Evolutionary conservation across 2,329 filamentous ascomycete genomes (phyloP), one percentile per base, ranked within the genome.

Genomic region (Thelonectria blattea): DNA sequence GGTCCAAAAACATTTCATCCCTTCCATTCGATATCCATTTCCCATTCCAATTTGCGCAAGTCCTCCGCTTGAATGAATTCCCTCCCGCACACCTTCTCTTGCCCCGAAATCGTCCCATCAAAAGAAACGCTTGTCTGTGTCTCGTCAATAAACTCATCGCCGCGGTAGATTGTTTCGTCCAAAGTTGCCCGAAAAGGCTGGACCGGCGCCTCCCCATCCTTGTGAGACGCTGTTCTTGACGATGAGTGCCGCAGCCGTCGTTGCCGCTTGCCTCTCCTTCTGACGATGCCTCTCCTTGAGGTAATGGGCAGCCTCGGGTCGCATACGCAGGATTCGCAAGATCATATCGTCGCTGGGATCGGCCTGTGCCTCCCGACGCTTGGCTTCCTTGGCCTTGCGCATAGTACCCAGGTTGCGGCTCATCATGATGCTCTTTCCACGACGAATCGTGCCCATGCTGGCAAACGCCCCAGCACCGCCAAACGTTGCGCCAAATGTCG

Each of bases 341-440:
- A 99, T 98, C 91, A 98, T 98, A 74, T 99, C 95, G 75, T 99
- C 95, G 74, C 90, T 97, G 2, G 95, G 94, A 74, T 98, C 95
- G 1, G 95, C 94, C 74, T 99, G 95, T 1, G 93, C 92, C 74
- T 98, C 94, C 69, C 93, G 93, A 65, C 95, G 85, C 80, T 96
- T 97, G 77, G 97, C 94, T 75, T 97, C 93, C 77, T 98, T 98
- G 42, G 91, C 93, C 73, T 94, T 92, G 69, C 88, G 90, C 93
- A 99, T 98, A 8, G 95, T 98, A 47, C 95, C 95, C 55, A 99
- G 79, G 74, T 98, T 99, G 58, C 94, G 88, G 69, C 88, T 92
- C 78, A 97, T 89, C 91, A 99, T 93, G 76, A 99, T 96, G 66
- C 88, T 92, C 85, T 89, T 88, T 67, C 87, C 85, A 55, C 87